Base-by-base conservation (phyloP, 106 monocot genomes). In the Hemerocallis citrina region DNA sequence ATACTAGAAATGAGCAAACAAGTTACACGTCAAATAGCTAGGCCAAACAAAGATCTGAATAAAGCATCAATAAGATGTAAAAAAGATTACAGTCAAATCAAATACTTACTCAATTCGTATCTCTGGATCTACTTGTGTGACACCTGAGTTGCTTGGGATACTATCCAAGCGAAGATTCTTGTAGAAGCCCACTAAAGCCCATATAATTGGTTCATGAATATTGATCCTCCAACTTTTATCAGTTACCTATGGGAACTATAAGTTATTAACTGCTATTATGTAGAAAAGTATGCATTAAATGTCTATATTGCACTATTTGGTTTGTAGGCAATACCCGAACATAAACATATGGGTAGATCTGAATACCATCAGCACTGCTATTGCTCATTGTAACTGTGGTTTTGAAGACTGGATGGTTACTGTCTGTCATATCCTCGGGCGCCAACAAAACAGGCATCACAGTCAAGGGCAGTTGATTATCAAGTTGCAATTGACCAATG, bases 171-270 rank as follows among this genome's bases (percentile, higher is more conserved):
- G 76, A 28, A 92, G 83, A 80, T 80, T 88, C n/a, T 63, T 67
- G 43, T 98, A 98, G 45, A 88, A 80, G 62, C 85, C 85, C 24
- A 92, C 65, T 66, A 98, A 72, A 55, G 84, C 84, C 98, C 98
- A 98, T 64, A 98, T 88, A 25, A 98, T 82, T 39, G 98, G 98
- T 57, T 98, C 98, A 73, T 98, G 98, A 73, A 98, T 66, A 62
- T 85, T 92, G 21, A 98, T 11, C 61, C 85, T 86, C 98, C 91
- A 92, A 40, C 70, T 70, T 22, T 71, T 85, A 68, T 98, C 88
- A 64, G 75, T 85, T 29, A 92, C 98, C 98, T 98, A 20, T 19
- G 3, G 16, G 24, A 59, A 52, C 19, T 8, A 67, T 17, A 12
- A 25, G 30, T 59, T 28, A 13, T 2, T 39, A 24, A 35, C 14